These are phyloP conservation scores for Panicum miliaceum DNA, from an alignment of 176 grass and related monocot species.

Conservation along the genomic window DNA sequence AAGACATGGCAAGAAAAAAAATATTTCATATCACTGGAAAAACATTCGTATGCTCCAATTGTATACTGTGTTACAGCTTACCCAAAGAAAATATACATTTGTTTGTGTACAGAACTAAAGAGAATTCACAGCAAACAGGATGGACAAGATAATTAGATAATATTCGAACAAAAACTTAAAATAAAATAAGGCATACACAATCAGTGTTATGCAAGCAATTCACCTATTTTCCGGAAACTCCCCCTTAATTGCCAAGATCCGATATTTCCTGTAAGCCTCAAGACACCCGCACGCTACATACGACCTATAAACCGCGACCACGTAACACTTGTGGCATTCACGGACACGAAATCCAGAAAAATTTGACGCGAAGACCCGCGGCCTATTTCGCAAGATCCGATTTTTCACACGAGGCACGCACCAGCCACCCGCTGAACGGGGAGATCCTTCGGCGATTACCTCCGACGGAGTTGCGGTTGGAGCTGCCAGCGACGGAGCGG, in stretches of 20 bases:
- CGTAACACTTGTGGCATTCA: background rate
- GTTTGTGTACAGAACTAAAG: background rate
- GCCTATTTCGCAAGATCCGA: conserved; percentile 26
- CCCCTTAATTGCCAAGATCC: background rate
- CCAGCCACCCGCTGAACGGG: background rate
- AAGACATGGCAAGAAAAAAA: background rate
- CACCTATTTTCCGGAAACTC: conserved; percentile 20
- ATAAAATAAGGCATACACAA: background rate
- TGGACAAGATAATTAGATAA: background rate
- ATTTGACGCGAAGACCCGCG: background rate
- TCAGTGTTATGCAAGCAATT: background rate
- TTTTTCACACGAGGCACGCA: background rate
- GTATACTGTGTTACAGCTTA: background rate
- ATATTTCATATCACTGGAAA: background rate
- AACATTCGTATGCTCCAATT: background rate
- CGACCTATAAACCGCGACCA: background rate
- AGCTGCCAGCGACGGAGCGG: conserved; percentile 81
- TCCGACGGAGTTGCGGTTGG: conserved; percentile 97
- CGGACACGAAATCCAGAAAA: conserved; percentile 21
- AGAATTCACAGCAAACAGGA: conserved; percentile 12
- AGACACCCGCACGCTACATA: background rate
- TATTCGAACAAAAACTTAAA: background rate
- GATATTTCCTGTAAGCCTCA: background rate
- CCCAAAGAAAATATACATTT: background rate
- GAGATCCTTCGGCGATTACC: conserved; percentile 38